Conservation (phyloP, 768 basidiomycete species). For the Rhodotorula diobovata region DNA sequence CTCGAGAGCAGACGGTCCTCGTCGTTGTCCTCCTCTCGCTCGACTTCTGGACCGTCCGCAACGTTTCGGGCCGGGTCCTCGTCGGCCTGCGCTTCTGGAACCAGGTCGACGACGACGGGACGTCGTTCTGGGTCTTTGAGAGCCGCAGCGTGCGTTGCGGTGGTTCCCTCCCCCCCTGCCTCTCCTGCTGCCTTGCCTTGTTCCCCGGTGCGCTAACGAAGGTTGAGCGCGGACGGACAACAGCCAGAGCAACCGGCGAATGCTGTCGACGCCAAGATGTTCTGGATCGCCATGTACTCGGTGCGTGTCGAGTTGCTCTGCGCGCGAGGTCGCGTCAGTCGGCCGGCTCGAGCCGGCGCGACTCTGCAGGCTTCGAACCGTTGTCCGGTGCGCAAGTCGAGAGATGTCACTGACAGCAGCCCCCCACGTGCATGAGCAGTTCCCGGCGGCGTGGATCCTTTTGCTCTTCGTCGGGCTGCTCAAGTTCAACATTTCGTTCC, state of each 20-base stretch:
- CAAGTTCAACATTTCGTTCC: slow-evolving; percentile 67
- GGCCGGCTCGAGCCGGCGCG: too few species aligned
- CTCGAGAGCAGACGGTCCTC: slow-evolving; percentile 61
- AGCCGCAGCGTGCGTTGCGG: slow-evolving; percentile 79
- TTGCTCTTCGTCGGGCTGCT: slow-evolving; percentile 83
- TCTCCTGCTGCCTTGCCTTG: not conserved
- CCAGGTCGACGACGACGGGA: slow-evolving; percentile 93
- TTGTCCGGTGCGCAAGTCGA: too few species aligned
- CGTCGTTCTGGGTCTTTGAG: slow-evolving; percentile 82
- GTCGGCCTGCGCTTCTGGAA: slow-evolving; percentile 98
- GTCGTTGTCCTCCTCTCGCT: slow-evolving; percentile 91
- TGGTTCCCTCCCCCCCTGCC: too few species aligned
- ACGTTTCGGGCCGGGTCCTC: slow-evolving; percentile 85
- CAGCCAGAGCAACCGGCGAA: slow-evolving; percentile 51
- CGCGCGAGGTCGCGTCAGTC: not conserved
- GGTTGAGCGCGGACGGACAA: not conserved
- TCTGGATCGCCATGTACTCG: slow-evolving; percentile 37
- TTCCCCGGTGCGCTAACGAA: too few species aligned
- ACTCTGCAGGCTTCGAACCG: too few species aligned
- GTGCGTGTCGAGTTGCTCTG: slow-evolving; percentile 14
- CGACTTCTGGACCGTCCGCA: slow-evolving; percentile 99
- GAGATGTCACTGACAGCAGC: not conserved
- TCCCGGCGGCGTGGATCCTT: slow-evolving; percentile 80
- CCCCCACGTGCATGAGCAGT: slow-evolving; percentile 56
- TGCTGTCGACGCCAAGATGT: slow-evolving; percentile 73